Conservation (phyloP, 371 early-diverging fungal species). For the Circinella umbellata region DNA sequence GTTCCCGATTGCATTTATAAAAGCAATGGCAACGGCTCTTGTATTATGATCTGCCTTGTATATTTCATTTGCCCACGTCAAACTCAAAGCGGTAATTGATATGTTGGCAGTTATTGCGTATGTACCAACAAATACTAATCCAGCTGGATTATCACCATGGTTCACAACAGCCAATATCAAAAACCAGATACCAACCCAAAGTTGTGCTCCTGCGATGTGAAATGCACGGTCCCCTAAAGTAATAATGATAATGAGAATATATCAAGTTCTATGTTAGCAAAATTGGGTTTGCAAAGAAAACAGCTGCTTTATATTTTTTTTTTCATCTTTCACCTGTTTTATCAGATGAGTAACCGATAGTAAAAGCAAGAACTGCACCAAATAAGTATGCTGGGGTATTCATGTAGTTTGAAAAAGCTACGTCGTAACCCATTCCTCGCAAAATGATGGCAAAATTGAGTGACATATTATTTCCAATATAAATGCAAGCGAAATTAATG, state of each 20-base stretch:
- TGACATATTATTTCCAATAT: constrained; percentile 45
- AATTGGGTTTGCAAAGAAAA: too few species aligned
- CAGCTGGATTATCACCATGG: constrained; percentile 16
- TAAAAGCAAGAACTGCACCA: constrained; percentile 25
- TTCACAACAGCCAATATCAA: constrained; percentile 20
- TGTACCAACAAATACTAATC: constrained; percentile 16
- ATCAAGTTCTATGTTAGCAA: too few species aligned
- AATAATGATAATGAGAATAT: too few species aligned
- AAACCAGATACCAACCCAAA: constrained; percentile 28
- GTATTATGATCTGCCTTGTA: constrained; percentile 33
- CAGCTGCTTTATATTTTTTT: too few species aligned
- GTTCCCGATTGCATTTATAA: constrained; percentile 45
- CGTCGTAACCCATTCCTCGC: constrained; percentile 30
- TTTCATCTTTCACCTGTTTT: not conserved
- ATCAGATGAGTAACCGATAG: constrained; percentile 21
- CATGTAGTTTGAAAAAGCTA: constrained; percentile 47
- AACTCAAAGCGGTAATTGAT: constrained; percentile 4
- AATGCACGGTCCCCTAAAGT: constrained; percentile 17
- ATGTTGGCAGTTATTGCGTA: constrained; percentile 14
- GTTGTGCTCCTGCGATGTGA: constrained; percentile 17
- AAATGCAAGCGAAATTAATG: constrained; percentile 42
- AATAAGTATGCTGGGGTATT: constrained; percentile 45
- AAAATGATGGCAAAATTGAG: constrained; percentile 45
- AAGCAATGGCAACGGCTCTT: constrained; percentile 46
- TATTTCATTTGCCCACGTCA: constrained; percentile 22